phyloP scores from a whole-genome alignment of 1,284 basidiomycete species.

The Neonothopanus nambi region DNA sequence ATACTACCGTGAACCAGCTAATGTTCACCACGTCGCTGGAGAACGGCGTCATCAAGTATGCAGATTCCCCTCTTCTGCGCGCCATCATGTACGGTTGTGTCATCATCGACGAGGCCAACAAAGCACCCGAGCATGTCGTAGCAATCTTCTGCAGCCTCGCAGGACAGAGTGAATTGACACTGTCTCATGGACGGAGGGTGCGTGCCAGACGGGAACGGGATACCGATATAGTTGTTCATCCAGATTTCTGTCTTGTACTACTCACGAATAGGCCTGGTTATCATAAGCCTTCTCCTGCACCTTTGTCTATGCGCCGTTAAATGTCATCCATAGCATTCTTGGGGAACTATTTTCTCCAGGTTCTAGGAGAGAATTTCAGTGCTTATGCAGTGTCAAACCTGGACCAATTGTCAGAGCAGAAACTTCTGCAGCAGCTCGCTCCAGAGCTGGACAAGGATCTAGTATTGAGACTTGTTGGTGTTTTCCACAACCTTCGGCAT shows the following conservation, averaged over 20 bases:
- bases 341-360: too few species aligned
- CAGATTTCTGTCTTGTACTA: conserved; percentile 58
- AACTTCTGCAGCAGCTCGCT: conserved; percentile 57
- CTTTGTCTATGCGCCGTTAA: too few species aligned
- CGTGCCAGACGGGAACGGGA: conserved; percentile 44
- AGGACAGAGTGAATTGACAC: conserved; percentile 59
- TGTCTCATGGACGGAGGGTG: conserved; percentile 61
- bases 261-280: too few species aligned
- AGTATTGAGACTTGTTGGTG: conserved; percentile 57
- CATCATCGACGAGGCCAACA: too few species aligned
- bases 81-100: too few species aligned
- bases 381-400: conserved; percentile 66
- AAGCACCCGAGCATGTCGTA: too few species aligned
- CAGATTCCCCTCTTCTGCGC: too few species aligned
- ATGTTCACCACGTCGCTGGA: conserved; percentile 66
- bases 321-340: too few species aligned
- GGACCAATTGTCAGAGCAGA: conserved; percentile 61
- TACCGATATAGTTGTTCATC: conserved; percentile 61
- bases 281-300: too few species aligned
- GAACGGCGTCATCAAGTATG: too few species aligned
- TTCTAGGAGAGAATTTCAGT: conserved; percentile 70
- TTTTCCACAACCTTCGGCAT: conserved; percentile 60
- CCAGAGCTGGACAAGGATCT: conserved; percentile 57
- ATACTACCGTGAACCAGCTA: conserved; percentile 67
- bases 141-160: conserved; percentile 68